Base-by-base conservation (phyloP, 768 basidiomycete genomes). In the Suillus weaverae region DNA sequence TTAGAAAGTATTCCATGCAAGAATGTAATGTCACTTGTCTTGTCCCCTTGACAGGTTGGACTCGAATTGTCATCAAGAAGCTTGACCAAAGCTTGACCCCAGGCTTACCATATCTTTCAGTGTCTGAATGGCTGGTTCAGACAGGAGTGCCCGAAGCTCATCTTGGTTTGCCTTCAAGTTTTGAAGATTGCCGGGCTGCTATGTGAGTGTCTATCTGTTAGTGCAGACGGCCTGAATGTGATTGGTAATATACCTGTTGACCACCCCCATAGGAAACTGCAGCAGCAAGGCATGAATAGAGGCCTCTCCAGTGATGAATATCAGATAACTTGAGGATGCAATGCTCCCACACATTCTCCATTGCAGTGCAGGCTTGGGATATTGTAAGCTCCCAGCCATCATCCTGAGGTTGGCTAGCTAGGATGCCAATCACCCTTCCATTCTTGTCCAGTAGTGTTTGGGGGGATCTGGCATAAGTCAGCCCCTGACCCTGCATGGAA, bases 201-300 rank as follows among this genome's bases (percentile, higher is more conserved):
- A n/a, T n/a, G 10, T 22, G n/a, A 13, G 46, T 5, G 4, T 22
- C n/a, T 5, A 0, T n/a, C 4, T n/a, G 10, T n/a, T 5, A 46
- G 4, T 43, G 8, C 41, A 20, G 41, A 43, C 8, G 0, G 7
- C 41, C 41, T 18, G 41, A 6, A 41, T 41, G 14, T 41, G 41
- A 18, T 20, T 4, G 41, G 16, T 16, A 3, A 51, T 20, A 39
- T 30, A 67, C 66, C 26, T 10, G 56, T 36, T 75, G 75, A 0
- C 77, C 77, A 0, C 74, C 75, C 0, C 77, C 76, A 68, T 69
- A 67, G 0, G 76, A 77, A 0, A 72, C 64, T 1, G 77, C 74
- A 35, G 53, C 60, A 4, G 69, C 38, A 13, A 74, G 13, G 5
- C 71, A 61, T 5, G 53, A 32, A 43, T 70, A 77, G 1, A 44